Base-by-base conservation (phyloP, 192 early-diverging fungal species). In the Glomus cerebriforme region DNA sequence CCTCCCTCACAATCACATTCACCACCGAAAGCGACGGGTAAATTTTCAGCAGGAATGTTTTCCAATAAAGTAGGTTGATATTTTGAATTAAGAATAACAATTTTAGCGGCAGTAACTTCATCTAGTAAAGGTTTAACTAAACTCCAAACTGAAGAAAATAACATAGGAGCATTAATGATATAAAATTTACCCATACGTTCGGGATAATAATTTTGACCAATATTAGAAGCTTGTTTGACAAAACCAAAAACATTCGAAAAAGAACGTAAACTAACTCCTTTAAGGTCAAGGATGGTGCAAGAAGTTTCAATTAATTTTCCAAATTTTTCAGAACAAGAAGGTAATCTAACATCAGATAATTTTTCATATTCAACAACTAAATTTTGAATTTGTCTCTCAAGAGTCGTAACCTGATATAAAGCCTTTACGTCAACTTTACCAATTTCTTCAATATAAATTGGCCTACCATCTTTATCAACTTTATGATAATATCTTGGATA, bases 141-240 rank as follows among this genome's bases (percentile, higher is more conserved):
- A 43, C 73, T 77, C 87, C 87, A 88, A 58, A 85, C 85, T 35
- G 86, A 87, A 34, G 86, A 83, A 80, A 94, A 94, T 45, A 94
- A 85, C 86, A 90, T 91, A 24, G 93, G 93, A 10, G 92, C 91
- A 80, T 94, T 94, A 83, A 94, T 92, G 75, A 94, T 90, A 78
- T 87, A 93, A 90, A 94, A 93, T 84, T 92, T 91, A 76, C 93
- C 93, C 81, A 94, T 87, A 83, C 88, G 92, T 81, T 94, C 93
- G 9, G 93, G 93, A 82, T 94, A 94, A 85, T 94, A 93, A 83
- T 94, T 89, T 77, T 93, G 91, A 9, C 91, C 91, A 85, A 93
- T 92, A 31, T 86, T 79, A 15, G 91, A 90, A 3, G 92, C 87
- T 68, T 87, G 83, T 80, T 92, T 90, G 71, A 94, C 90, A 32